Base-by-base conservation (phyloP, 495 filamentous ascomycete species). In the Aspergillus wentii region DNA sequence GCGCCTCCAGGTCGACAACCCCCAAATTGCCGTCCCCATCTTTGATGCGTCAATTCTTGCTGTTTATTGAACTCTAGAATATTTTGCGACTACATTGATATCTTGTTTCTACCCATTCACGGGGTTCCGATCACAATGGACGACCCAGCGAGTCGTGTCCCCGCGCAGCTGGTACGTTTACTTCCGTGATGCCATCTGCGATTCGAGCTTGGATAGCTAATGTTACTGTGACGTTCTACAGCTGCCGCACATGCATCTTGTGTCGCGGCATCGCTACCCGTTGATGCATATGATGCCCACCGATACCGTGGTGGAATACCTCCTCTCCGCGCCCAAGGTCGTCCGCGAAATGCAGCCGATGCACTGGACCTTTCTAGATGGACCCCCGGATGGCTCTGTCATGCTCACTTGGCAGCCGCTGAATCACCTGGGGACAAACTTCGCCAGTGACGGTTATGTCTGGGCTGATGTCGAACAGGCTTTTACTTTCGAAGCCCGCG, bases 281-380 rank as follows among this genome's bases (percentile, higher is more conserved):
- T 54, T 71, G 29, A 75, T 82, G 57, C 75, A 77, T 19, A 65
- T 72, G 43, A 65, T 91, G 40, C 76, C 80, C 37, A 71, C 82
- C 9, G 70, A 80, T 17, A 80, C 86, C 38, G 80, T 86, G 6
- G 78, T 85, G 27, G 79, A 82, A 47, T 89, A 83, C 72, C 74
- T 95, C 38, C 62, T 84, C 40, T 69, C 78, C 52, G 89, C 88
- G n/a, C 85, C 86, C 3, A 82, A 80, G 48, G 82, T 94, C 30
- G 78, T 86, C 25, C 82, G 81, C 43, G 79, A 87, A 45, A 62
- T 71, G 33, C 78, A 86, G 23, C 74, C 88, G 5, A 88, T 96
- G 74, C 82, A 78, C 54, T 98, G 91, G 91, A 88, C 82, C 13
- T 95, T 92, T 61, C 71, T 96, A 29, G 81, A 91, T 44, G 75